Conservation (phyloP, 257 asterid species). For the Solanum habrochaites region DNA sequence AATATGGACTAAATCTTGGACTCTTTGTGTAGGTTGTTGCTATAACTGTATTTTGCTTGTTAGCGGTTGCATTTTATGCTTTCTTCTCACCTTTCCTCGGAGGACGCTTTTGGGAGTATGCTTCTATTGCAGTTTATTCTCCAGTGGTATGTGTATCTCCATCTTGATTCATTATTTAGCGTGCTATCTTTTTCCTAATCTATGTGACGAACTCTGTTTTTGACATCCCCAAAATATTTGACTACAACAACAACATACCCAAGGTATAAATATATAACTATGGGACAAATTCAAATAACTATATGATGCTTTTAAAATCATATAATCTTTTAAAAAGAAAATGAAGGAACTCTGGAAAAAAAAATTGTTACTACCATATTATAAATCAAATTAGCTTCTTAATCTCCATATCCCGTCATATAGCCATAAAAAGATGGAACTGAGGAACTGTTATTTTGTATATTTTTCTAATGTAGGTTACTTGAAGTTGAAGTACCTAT, state of each 20-base stretch:
- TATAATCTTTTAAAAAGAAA: neutral
- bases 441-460: neutral
- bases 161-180: neutral
- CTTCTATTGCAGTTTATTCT: constrained; percentile 62
- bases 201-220: neutral
- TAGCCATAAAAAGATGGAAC: neutral
- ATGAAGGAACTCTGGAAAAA: neutral
- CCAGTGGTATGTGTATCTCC: constrained; percentile 65
- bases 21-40: constrained; percentile 67
- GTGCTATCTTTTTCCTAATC: neutral
- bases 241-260: neutral
- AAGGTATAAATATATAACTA: neutral
- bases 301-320: neutral
- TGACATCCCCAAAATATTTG: neutral
- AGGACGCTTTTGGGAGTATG: constrained; percentile 77
- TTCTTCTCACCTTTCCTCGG: constrained; percentile 97
- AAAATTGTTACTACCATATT: neutral
- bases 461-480: neutral
- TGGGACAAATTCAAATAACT: neutral
- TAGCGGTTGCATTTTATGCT: constrained; percentile 90
- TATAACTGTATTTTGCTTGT: constrained; percentile 75
- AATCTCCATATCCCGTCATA: neutral
- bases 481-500: neutral
- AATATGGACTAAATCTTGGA: neutral
- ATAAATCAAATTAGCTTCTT: neutral